Percentiles rank a stretch among this genome's conserved stretches.
Evolutionary conservation across 163 green algal genomes (phyloP).

Genomic region (Scenedesmus sp.): DNA sequence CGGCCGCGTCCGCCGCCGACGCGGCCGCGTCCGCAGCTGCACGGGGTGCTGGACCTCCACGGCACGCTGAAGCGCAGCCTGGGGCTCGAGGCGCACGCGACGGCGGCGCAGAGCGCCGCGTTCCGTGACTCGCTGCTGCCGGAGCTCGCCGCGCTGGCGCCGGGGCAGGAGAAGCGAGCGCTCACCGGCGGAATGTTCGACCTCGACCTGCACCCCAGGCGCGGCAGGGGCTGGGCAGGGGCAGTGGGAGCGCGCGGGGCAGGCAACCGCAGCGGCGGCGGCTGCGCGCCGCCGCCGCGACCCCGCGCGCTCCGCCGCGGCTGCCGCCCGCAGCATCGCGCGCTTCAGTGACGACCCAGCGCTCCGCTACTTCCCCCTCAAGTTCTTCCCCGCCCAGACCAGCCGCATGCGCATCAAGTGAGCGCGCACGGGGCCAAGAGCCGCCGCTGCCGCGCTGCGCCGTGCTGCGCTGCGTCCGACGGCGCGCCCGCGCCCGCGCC

Average conservation of each 20-base stretch:
- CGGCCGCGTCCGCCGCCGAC: background rate
- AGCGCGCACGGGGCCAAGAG: background rate
- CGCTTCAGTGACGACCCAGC: background rate
- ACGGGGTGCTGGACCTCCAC: conserved; percentile 1
- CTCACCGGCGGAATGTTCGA: conserved; percentile 27
- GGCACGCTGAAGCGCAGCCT: conserved; percentile 13
- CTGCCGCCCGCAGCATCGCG: too few species aligned
- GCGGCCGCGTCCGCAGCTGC: background rate
- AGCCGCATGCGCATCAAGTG: conserved; percentile 2
- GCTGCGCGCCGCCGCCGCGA: too few species aligned
- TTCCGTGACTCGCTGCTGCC: conserved; percentile 2
- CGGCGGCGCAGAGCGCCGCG: background rate
- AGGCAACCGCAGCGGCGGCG: too few species aligned
- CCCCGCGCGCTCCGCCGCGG: too few species aligned
- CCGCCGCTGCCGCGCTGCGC: background rate
- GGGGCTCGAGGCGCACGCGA: background rate
- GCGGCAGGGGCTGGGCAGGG: too few species aligned
- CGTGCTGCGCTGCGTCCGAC: background rate
- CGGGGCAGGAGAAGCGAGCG: too few species aligned
- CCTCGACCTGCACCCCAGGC: conserved; percentile 25
- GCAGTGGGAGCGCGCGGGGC: too few species aligned
- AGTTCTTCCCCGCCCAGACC: conserved; percentile 14
- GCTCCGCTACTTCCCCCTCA: conserved; percentile 9
- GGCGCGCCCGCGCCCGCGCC: too few species aligned
- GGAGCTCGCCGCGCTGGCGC: background rate